These are phyloP conservation scores for Penicillium atrosanguineum DNA, from an alignment of 495 filamentous ascomycete genomes.

Conservation along the genomic window DNA sequence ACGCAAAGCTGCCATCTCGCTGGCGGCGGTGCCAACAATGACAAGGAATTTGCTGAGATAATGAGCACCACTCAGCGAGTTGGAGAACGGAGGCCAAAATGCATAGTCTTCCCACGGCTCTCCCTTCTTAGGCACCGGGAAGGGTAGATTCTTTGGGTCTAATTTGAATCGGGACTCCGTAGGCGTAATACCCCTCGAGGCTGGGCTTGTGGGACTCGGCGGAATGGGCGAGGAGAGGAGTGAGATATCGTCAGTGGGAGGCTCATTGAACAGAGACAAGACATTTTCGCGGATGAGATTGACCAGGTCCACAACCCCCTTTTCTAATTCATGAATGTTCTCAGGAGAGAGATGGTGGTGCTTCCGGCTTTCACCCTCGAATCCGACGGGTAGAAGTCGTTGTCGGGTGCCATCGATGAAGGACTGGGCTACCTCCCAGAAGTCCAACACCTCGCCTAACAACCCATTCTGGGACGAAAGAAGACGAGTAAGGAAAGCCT, in stretches of 20 bases:
- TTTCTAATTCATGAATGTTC: conserved; percentile 68
- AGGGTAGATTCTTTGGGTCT: conserved; percentile 71
- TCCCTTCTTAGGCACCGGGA: conserved; percentile 70
- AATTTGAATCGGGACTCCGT: conserved; percentile 73
- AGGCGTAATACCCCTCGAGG: conserved; percentile 46
- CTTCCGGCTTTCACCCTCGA: conserved; percentile 76
- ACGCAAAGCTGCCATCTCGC: conserved; percentile 75
- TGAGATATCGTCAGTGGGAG: conserved; percentile 86
- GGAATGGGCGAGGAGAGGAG: conserved; percentile 74
- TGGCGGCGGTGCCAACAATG: conserved; percentile 78
- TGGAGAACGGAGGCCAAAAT: conserved; percentile 93
- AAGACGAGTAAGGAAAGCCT: conserved; percentile 63
- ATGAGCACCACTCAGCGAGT: conserved; percentile 81
- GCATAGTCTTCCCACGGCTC: conserved; percentile 92
- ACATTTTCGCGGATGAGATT: conserved; percentile 77
- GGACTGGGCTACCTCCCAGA: conserved; percentile 87
- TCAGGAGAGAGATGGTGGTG: conserved; percentile 79
- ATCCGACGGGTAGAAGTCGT: conserved; percentile 73
- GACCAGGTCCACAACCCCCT: conserved; percentile 75
- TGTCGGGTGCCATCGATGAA: conserved; percentile 89
- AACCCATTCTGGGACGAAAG: conserved; percentile 73
- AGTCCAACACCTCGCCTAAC: conserved; percentile 84
- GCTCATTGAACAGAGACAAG: conserved; percentile 79
- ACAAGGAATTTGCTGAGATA: conserved; percentile 79
- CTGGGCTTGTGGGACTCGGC: conserved; percentile 69